Conservation (phyloP, 1,284 basidiomycete genomes). For the Puccinia horiana region DNA sequence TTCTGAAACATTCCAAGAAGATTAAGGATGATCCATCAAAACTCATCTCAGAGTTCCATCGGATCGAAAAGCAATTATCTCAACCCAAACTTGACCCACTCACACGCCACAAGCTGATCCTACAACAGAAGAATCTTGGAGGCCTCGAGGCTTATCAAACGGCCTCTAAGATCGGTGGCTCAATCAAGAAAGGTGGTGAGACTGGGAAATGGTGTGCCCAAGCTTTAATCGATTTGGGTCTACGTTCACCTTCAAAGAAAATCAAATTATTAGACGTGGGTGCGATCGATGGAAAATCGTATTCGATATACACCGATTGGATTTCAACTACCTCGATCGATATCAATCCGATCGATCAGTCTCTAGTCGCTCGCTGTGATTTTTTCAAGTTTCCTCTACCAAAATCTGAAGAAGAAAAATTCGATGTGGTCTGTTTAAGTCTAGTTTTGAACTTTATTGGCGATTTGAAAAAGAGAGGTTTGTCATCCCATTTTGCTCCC, state of each 20-base stretch:
- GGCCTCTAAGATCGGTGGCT: slow-evolving; percentile 53
- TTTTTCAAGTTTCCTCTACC: slow-evolving; percentile 58
- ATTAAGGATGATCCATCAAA: slow-evolving; percentile 51
- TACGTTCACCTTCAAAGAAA: slow-evolving; percentile 35
- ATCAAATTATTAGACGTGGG: slow-evolving; percentile 60
- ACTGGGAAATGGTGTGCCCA: slow-evolving; percentile 55
- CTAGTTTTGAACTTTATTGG: slow-evolving; percentile 61
- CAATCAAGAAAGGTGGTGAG: slow-evolving; percentile 54
- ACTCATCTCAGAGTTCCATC: slow-evolving; percentile 54
- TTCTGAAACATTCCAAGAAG: slow-evolving; percentile 39
- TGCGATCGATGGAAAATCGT: slow-evolving; percentile 59
- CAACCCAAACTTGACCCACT: slow-evolving; percentile 51
- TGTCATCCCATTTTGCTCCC: slow-evolving; percentile 17
- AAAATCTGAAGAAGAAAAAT: slow-evolving; percentile 52
- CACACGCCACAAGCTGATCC: slow-evolving; percentile 49
- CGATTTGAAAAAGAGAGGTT: slow-evolving; percentile 57
- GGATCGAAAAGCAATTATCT: slow-evolving; percentile 54
- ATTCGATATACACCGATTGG: slow-evolving; percentile 56
- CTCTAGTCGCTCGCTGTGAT: slow-evolving; percentile 57
- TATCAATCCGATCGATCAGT: slow-evolving; percentile 58
- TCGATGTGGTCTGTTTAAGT: slow-evolving; percentile 59
- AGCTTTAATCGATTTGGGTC: slow-evolving; percentile 51
- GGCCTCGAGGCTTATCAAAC: slow-evolving; percentile 55
- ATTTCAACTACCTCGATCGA: slow-evolving; percentile 59
- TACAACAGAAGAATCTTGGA: slow-evolving; percentile 52